Conservation (phyloP, 441 rosid genomes). For the Populus hybrid region DNA sequence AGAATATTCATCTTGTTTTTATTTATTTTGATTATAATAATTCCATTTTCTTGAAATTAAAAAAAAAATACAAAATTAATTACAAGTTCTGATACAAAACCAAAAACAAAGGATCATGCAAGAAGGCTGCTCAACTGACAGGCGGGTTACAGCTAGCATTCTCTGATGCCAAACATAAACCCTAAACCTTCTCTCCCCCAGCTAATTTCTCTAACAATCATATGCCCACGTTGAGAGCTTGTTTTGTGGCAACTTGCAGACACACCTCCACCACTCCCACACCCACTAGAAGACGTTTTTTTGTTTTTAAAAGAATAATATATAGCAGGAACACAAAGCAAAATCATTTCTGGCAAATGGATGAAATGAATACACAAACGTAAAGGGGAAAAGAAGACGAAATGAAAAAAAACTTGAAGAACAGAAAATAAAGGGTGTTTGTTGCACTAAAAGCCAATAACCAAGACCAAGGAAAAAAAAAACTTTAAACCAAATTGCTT, state of each 20-base stretch:
- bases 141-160: conserved; percentile 83
- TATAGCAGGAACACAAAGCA: background rate
- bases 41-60: background rate
- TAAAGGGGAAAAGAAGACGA: background rate
- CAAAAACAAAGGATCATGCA: conserved; percentile 64
- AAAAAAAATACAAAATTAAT: conserved; percentile 5
- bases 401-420: no score
- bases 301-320: no score
- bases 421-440: background rate
- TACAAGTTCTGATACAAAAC: background rate
- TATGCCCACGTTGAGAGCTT: conserved; percentile 48
- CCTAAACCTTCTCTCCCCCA: conserved; percentile 43
- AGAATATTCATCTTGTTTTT: background rate
- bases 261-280: conserved; percentile 3
- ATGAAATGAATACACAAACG: background rate
- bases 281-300: background rate
- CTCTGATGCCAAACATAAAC: conserved; percentile 58
- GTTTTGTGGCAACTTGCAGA: conserved; percentile 33
- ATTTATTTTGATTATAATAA: background rate
- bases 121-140: conserved; percentile 93
- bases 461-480: background rate
- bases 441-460: background rate
- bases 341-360: conserved; percentile 9
- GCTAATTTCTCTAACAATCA: conserved; percentile 33
- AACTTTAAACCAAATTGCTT: background rate